These are phyloP conservation scores for Fusarium zealandicum DNA, from an alignment of 2,329 filamentous ascomycete genomes.

Conservation along the genomic window DNA sequence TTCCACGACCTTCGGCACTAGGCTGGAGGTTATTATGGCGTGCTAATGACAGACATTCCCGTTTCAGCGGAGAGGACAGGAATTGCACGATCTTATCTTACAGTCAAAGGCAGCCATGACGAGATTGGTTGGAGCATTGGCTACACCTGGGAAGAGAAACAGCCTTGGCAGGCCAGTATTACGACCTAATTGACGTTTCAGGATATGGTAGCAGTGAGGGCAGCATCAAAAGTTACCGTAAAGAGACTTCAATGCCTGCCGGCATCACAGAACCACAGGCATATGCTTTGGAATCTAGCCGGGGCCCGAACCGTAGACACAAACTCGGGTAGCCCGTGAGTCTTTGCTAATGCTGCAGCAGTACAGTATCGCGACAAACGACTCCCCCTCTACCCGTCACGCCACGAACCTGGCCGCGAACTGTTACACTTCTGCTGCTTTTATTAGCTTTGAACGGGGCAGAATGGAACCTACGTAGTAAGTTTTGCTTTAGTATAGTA, in stretches of 20 bases:
- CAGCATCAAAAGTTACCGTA: too few relatives aligned
- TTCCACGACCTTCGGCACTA: constrained; percentile 20
- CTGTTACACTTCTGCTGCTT: neutral
- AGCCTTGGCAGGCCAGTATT: too few relatives aligned
- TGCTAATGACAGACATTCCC: constrained; percentile 8
- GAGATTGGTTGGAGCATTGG: too few relatives aligned
- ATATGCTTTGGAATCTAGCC: neutral
- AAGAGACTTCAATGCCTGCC: neutral
- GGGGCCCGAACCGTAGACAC: neutral
- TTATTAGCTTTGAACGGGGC: neutral
- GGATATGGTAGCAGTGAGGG: neutral
- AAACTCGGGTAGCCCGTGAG: constrained; percentile 1
- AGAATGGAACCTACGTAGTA: neutral
- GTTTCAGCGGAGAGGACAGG: neutral
- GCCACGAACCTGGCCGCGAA: neutral
- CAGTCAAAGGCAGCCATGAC: neutral
- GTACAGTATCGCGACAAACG: neutral
- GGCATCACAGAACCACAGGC: neutral
- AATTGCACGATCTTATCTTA: too few relatives aligned
- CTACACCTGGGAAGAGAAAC: too few relatives aligned
- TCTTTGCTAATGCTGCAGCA: neutral
- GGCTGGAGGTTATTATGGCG: neutral
- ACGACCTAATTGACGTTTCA: too few relatives aligned
- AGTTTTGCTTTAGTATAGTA: too few relatives aligned
- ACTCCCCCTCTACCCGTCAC: neutral